Evolutionary conservation across 192 early-diverging fungal genomes (phyloP).

Genomic region (Polychytrium aggregatum): DNA sequence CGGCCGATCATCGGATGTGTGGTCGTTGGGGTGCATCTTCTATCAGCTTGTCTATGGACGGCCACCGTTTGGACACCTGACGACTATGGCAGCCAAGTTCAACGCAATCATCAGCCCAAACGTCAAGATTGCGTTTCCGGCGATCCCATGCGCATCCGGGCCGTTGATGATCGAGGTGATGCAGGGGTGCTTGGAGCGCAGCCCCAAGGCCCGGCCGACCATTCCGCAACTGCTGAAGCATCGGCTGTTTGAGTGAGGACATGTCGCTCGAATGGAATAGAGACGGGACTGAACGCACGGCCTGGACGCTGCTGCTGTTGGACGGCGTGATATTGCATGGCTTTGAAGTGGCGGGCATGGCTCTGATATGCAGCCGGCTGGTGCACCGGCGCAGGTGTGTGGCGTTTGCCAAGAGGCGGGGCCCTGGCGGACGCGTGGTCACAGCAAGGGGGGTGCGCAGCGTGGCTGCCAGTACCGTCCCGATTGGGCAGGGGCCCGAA

Average conservation of each 20-base stretch:
- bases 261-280: no score
- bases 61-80: constrained; percentile 69
- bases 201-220: constrained; percentile 50
- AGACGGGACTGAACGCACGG: no score
- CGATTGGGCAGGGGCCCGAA: no score
- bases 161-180: constrained; percentile 39
- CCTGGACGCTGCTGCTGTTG: no score
- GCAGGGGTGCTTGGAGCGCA: constrained; percentile 54
- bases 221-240: constrained; percentile 54
- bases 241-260: constrained; percentile 14
- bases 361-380: no score
- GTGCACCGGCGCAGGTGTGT: no score
- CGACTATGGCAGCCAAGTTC: constrained; percentile 53
- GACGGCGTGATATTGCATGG: no score
- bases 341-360: no score
- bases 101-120: constrained; percentile 58
- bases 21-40: constrained; percentile 87
- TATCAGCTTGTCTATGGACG: constrained; percentile 83
- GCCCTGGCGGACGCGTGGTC: no score
- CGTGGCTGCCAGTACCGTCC: no score
- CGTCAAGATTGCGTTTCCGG: constrained; percentile 54
- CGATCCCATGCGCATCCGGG: constrained; percentile 33
- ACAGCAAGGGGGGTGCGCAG: no score
- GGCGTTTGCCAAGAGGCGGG: no score
- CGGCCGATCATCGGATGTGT: constrained; percentile 71